Evolutionary conservation across 495 filamentous ascomycete species (phyloP).

Genomic region (Penicillium atrosanguineum): DNA sequence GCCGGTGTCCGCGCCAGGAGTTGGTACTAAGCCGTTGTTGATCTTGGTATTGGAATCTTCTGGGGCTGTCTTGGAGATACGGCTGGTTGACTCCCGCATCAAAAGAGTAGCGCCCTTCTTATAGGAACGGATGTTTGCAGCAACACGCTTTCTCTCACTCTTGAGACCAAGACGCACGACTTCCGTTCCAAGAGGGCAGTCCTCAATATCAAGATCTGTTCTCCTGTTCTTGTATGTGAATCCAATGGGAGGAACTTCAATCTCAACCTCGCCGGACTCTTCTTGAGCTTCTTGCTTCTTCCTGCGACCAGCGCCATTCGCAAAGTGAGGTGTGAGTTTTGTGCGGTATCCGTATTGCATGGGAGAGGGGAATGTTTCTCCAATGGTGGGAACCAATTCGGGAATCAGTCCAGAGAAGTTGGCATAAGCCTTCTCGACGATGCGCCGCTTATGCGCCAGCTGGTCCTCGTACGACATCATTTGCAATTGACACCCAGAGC

Average conservation of each 20-base stretch:
- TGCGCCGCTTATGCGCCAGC: slow-evolving; percentile 74
- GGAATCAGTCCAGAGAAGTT: slow-evolving; percentile 83
- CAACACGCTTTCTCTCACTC: slow-evolving; percentile 68
- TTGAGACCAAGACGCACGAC: slow-evolving; percentile 73
- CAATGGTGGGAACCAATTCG: slow-evolving; percentile 70
- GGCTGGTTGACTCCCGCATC: slow-evolving; percentile 78
- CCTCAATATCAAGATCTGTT: slow-evolving; percentile 85
- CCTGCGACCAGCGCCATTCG: slow-evolving; percentile 42
- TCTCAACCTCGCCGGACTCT: slow-evolving; percentile 37
- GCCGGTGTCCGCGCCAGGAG: slow-evolving; percentile 28
- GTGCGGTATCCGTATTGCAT: slow-evolving; percentile 91
- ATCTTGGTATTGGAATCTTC: slow-evolving; percentile 13
- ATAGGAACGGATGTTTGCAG: slow-evolving; percentile 66
- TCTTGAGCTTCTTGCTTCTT: slow-evolving; percentile 14
- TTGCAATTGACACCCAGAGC: slow-evolving; percentile 94
- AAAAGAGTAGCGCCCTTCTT: slow-evolving; percentile 82
- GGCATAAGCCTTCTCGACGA: slow-evolving; percentile 87
- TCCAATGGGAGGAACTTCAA: slow-evolving; percentile 74
- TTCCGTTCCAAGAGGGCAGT: slow-evolving; percentile 92
- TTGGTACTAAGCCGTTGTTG: slow-evolving; percentile 13
- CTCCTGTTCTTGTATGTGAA: slow-evolving; percentile 77
- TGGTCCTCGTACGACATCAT: slow-evolving; percentile 91
- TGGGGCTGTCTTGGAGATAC: slow-evolving; percentile 49
- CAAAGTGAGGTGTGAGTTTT: slow-evolving; percentile 94
- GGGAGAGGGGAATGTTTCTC: slow-evolving; percentile 84